These are phyloP conservation scores for Rhizopogon parksii DNA, from an alignment of 1,284 basidiomycete genomes.

Conservation along the genomic window DNA sequence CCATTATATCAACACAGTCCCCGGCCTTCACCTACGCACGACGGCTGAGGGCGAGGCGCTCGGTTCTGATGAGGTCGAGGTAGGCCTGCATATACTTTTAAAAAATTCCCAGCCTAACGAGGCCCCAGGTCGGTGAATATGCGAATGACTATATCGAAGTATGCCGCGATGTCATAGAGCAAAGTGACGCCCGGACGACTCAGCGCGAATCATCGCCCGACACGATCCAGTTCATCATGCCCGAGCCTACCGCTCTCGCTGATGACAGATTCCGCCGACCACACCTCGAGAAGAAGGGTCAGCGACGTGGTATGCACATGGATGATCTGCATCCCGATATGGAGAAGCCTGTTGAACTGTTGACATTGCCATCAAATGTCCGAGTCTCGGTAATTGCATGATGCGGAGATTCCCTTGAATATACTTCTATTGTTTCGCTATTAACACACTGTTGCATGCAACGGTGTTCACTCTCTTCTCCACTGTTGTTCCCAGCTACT, in stretches of 20 bases:
- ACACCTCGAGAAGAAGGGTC: slow-evolving; percentile 22
- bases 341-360: slow-evolving; percentile 15
- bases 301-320: background rate
- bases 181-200: slow-evolving; percentile 24
- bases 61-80: slow-evolving; percentile 86
- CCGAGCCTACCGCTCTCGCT: slow-evolving; percentile 28
- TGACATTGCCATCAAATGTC: background rate
- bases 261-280: slow-evolving; percentile 43
- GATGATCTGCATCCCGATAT: slow-evolving; percentile 15
- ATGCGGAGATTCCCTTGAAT: no score
- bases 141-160: slow-evolving; percentile 73
- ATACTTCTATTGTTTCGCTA: background rate
- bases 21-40: slow-evolving; percentile 68
- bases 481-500: no score
- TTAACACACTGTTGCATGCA: background rate
- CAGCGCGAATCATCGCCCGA: slow-evolving; percentile 10
- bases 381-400: background rate
- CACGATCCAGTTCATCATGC: slow-evolving; percentile 7
- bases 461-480: no score
- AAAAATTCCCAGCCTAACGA: background rate
- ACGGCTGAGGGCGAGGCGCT: slow-evolving; percentile 75
- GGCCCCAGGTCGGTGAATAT: slow-evolving; percentile 64
- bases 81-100: slow-evolving; percentile 28
- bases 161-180: slow-evolving; percentile 61
- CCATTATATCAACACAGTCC: slow-evolving; percentile 70